Evolutionary conservation across 2,329 filamentous ascomycete species (phyloP).

Genomic region (Clonostachys byssicola): DNA sequence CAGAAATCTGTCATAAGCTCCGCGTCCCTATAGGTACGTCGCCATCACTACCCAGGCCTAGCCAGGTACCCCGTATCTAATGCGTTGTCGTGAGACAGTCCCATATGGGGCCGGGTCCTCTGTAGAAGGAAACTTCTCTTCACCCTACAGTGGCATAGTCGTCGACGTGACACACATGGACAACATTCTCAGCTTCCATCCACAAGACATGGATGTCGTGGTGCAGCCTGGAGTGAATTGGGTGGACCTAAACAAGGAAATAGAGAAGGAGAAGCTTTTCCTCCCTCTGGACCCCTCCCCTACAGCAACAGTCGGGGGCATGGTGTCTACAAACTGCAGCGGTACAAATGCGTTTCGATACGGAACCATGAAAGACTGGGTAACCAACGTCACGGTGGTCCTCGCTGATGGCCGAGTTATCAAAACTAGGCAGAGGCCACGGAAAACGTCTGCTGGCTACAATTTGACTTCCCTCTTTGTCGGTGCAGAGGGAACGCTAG

Average conservation of each 20-base stretch:
- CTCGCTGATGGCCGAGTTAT: constrained; percentile 64
- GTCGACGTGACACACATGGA: constrained; percentile 69
- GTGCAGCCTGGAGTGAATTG: constrained; percentile 67
- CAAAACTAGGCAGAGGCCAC: constrained; percentile 62
- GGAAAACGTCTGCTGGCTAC: constrained; percentile 69
- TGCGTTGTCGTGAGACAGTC: constrained; percentile 26
- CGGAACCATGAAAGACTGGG: constrained; percentile 75
- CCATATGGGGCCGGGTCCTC: constrained; percentile 71
- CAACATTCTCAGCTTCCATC: constrained; percentile 58
- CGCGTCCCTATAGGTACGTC: constrained; percentile 52
- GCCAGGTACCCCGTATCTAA: too few relatives aligned
- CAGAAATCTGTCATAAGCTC: constrained; percentile 56
- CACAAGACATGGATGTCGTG: constrained; percentile 66
- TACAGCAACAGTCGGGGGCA: constrained; percentile 50
- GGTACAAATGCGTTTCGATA: constrained; percentile 60
- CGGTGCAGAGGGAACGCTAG: constrained; percentile 67
- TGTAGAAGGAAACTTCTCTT: constrained; percentile 67
- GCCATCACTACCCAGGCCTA: too few relatives aligned
- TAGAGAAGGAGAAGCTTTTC: constrained; percentile 59
- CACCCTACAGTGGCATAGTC: constrained; percentile 62
- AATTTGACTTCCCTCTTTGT: constrained; percentile 67
- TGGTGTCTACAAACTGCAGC: constrained; percentile 65
- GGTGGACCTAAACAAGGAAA: constrained; percentile 62
- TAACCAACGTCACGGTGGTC: constrained; percentile 67
- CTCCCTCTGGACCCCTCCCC: constrained; percentile 68